These are phyloP conservation scores for Dendrocalamus sinicus DNA, from an alignment of 176 grass and related monocot genomes.

Conservation along the genomic window DNA sequence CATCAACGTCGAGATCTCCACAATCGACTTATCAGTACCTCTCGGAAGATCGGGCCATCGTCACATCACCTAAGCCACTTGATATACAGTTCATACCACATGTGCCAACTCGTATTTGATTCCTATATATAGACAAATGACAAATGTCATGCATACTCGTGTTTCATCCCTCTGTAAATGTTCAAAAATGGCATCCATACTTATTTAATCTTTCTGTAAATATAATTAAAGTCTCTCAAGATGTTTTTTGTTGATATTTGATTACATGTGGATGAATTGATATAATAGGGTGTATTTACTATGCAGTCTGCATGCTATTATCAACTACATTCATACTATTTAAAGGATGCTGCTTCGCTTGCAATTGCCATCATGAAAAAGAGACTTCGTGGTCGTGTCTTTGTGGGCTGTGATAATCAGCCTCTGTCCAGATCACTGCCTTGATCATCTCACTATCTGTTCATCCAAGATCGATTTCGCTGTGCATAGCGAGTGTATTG, in stretches of 20 bases:
- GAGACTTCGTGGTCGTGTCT: conserved; percentile 38
- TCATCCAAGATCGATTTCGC: no score
- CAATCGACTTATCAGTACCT: no score
- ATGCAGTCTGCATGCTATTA: conserved; percentile 4
- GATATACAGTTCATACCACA: neutral
- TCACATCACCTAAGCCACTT: neutral
- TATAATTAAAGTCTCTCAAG: neutral
- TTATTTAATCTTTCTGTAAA: neutral
- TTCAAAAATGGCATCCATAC: neutral
- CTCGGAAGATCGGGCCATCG: no score
- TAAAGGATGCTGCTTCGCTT: conserved; percentile 69
- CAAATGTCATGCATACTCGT: neutral
- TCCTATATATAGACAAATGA: neutral
- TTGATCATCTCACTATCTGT: no score
- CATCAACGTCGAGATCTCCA: no score
- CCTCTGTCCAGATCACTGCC: no score
- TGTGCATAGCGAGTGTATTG: no score
- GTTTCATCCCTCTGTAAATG: neutral
- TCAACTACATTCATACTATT: neutral
- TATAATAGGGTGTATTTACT: conserved; percentile 8
- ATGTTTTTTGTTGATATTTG: neutral
- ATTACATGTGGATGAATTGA: neutral
- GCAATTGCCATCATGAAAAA: conserved; percentile 65
- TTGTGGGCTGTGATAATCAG: conserved; percentile 42
- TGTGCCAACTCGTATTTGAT: neutral